These are phyloP conservation scores for Penicillium malachiteum DNA, from an alignment of 495 filamentous ascomycete species.

Conservation along the genomic window DNA sequence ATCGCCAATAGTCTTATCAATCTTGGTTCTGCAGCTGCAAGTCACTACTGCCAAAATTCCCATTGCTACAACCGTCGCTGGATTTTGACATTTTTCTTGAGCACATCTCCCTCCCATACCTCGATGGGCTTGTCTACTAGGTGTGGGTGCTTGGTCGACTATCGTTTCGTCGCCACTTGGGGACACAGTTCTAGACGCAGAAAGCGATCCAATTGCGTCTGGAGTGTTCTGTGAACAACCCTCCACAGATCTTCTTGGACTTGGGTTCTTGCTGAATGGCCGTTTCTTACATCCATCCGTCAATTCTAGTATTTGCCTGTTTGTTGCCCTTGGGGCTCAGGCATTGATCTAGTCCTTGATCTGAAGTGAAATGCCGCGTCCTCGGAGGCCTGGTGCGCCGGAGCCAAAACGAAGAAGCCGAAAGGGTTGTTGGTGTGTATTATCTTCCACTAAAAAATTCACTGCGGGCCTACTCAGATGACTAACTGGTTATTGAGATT, in stretches of 20 bases:
- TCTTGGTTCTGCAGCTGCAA: slow-evolving; percentile 8
- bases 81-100: slow-evolving; percentile 11
- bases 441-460: not conserved
- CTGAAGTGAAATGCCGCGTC: slow-evolving; percentile 59
- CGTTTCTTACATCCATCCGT: not conserved
- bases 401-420: slow-evolving; percentile 72
- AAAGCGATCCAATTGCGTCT: slow-evolving; percentile 21
- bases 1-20: slow-evolving; percentile 10
- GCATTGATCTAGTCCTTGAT: not conserved
- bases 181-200: slow-evolving; percentile 33
- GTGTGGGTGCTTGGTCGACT: slow-evolving; percentile 43
- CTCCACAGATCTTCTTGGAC: not conserved
- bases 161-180: slow-evolving; percentile 45
- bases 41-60: slow-evolving; percentile 1
- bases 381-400: slow-evolving; percentile 62
- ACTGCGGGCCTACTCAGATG: not conserved
- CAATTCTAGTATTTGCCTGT: not conserved
- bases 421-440: slow-evolving; percentile 79
- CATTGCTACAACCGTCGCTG: slow-evolving; percentile 19
- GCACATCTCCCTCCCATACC: slow-evolving; percentile 37
- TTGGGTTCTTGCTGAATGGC: not conserved
- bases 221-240: slow-evolving; percentile 18
- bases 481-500: not conserved
- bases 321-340: not conserved
- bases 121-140: slow-evolving; percentile 45